Percentiles rank a stretch among this genome's conserved stretches.
Evolutionary conservation across 331 rosid species (phyloP).

Genomic region (Phaseolus coccineus): DNA sequence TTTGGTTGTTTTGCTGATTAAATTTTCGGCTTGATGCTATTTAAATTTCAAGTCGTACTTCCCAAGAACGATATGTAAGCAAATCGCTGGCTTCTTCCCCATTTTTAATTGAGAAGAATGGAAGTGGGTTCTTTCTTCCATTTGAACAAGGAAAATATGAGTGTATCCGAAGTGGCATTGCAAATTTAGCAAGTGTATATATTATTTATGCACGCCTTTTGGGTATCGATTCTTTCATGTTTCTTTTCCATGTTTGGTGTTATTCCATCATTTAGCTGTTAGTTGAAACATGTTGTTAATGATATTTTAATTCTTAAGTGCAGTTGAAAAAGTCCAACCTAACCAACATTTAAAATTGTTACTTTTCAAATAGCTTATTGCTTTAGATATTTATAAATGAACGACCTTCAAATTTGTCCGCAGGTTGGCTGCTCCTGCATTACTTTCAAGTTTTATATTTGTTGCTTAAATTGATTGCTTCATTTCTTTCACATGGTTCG

Average conservation of each 20-base stretch:
- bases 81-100: background rate
- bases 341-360: slow-evolving; percentile 36
- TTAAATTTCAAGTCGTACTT: background rate
- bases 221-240: background rate
- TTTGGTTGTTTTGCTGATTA: background rate
- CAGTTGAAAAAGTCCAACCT: background rate
- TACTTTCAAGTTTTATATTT: slow-evolving; percentile 39
- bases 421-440: slow-evolving; percentile 40
- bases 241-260: background rate
- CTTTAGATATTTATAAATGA: slow-evolving; percentile 6
- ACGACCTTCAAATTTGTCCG: slow-evolving; percentile 35
- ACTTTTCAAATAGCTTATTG: slow-evolving; percentile 34
- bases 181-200: background rate
- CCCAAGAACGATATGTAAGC: background rate
- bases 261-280: background rate
- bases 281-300: slow-evolving; percentile 5
- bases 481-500: slow-evolving; percentile 24
- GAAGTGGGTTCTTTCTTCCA: background rate
- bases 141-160: no score
- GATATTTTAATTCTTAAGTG: slow-evolving; percentile 35
- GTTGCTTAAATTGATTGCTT: slow-evolving; percentile 41
- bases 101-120: background rate
- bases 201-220: background rate
- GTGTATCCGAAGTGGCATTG: background rate
- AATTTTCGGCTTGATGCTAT: background rate